A percentile compares a stretch with the other conserved stretches of the same genome.
Conservation (phyloP, 176 grass and related monocot genomes). For the bread wheat (Triticum aestivum) region DNA sequence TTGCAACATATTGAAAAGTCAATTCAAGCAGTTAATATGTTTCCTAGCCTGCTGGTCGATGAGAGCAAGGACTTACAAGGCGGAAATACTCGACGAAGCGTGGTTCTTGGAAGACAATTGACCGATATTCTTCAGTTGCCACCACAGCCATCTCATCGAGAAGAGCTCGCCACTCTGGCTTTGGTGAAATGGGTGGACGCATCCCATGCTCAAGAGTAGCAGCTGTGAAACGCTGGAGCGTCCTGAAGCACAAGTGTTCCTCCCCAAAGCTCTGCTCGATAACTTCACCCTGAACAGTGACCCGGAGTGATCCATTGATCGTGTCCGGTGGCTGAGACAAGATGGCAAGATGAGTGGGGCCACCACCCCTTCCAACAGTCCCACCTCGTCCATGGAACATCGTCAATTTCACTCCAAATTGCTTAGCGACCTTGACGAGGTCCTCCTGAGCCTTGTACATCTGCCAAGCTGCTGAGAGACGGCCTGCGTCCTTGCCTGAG, state of each 20-base stretch:
- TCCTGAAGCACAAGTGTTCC: slow-evolving; percentile 83
- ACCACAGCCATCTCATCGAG: slow-evolving; percentile 77
- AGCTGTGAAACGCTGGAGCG: slow-evolving; percentile 72
- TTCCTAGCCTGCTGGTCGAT: not conserved
- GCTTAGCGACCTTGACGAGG: slow-evolving; percentile 68
- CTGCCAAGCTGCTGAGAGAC: slow-evolving; percentile 79
- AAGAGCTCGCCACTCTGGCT: slow-evolving; percentile 71
- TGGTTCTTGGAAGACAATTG: slow-evolving; percentile 75
- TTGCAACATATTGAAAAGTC: slow-evolving; percentile 6
- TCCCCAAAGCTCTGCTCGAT: slow-evolving; percentile 86
- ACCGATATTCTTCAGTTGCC: slow-evolving; percentile 74
- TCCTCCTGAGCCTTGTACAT: slow-evolving; percentile 87
- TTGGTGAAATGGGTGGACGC: slow-evolving; percentile 63
- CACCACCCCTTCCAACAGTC: slow-evolving; percentile 83
- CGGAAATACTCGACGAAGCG: slow-evolving; percentile 87
- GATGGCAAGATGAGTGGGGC: slow-evolving; percentile 84
- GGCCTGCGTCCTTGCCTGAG: slow-evolving; percentile 79
- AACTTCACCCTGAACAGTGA: slow-evolving; percentile 81
- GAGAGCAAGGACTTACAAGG: slow-evolving; percentile 45
- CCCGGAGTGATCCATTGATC: slow-evolving; percentile 65
- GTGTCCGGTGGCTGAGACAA: slow-evolving; percentile 83
- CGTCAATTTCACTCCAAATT: slow-evolving; percentile 75
- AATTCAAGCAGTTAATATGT: not conserved
- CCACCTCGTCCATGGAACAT: slow-evolving; percentile 87
- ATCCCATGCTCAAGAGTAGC: slow-evolving; percentile 88